A percentile compares a stretch with the other conserved stretches of the same genome.
These are phyloP conservation scores for Colletotrichum australisinense DNA, from an alignment of 2,329 filamentous ascomycete genomes.

Conservation along the genomic window DNA sequence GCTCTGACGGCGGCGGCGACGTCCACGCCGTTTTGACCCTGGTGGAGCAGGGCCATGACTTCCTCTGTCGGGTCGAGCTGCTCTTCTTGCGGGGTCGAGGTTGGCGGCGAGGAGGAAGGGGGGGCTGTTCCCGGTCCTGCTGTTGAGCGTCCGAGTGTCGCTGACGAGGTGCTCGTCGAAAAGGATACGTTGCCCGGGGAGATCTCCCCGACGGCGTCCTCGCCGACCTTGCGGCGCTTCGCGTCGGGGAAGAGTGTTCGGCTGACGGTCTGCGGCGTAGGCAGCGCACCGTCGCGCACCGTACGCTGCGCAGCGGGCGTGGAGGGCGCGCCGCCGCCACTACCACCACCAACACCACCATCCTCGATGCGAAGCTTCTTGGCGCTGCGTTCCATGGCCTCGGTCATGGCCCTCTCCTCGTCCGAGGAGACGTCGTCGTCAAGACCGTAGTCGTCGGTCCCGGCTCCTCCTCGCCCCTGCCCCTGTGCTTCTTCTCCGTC, in stretches of 20 bases:
- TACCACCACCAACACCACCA: not conserved
- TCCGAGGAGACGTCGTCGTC: conserved; percentile 52
- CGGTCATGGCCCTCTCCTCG: conserved; percentile 51
- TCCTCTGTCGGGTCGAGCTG: conserved; percentile 55
- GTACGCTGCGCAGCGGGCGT: conserved; percentile 42
- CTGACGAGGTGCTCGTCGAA: conserved; percentile 31
- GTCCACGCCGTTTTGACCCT: conserved; percentile 48
- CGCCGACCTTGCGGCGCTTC: conserved; percentile 45
- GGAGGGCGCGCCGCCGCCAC: not conserved
- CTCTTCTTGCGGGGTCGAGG: conserved; percentile 19
- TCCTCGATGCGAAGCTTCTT: conserved; percentile 37
- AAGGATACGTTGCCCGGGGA: conserved; percentile 25
- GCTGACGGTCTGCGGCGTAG: conserved; percentile 48
- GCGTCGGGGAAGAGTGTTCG: conserved; percentile 48
- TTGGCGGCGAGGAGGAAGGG: conserved; percentile 7
- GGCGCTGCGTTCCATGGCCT: conserved; percentile 49
- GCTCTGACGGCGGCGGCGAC: conserved; percentile 51
- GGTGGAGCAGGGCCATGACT: conserved; percentile 61
- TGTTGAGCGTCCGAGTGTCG: conserved; percentile 3
- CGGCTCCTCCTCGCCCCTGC: too few relatives aligned
- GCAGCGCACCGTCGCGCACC: conserved; percentile 40
- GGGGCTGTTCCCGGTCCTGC: not conserved
- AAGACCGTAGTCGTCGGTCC: conserved; percentile 34
- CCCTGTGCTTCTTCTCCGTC: conserved; percentile 23
- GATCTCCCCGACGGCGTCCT: not conserved